Conservation (phyloP, 805 yeast genomes). For the Myxozyma geophila region DNA sequence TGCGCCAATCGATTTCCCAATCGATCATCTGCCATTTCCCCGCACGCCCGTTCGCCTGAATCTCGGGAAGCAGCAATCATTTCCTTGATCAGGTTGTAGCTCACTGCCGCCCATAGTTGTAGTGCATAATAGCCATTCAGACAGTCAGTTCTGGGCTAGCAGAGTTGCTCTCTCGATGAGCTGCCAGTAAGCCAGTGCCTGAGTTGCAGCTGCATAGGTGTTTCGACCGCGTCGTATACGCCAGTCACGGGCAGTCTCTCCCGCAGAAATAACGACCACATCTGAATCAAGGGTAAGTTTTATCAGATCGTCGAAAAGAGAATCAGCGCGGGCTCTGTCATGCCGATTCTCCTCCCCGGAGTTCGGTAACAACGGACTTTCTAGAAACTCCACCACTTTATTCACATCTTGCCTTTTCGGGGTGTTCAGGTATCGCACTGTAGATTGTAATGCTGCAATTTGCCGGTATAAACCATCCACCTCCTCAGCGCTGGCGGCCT, state of each 20-base stretch:
- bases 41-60: conserved; percentile 3
- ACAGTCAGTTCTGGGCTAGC: no score
- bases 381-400: neutral
- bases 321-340: neutral
- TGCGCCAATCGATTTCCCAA: conserved; percentile 11
- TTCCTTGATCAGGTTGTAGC: no score
- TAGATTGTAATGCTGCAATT: conserved; percentile 16
- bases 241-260: conserved; percentile 2
- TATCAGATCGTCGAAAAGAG: neutral
- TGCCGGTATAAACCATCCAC: conserved; percentile 15
- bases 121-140: no score
- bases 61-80: no score
- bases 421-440: conserved; percentile 3
- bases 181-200: neutral
- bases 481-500: conserved; percentile 20
- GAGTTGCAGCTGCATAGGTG: neutral
- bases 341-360: neutral
- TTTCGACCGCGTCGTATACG: conserved; percentile 1
- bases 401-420: neutral
- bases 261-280: neutral
- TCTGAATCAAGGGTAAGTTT: neutral
- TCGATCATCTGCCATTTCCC: conserved; percentile 7
- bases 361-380: neutral
- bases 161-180: neutral
- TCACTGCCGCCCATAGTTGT: no score